Base-by-base conservation (phyloP, 1,284 basidiomycete species). In the Austroboletus novae-zelandiae region DNA sequence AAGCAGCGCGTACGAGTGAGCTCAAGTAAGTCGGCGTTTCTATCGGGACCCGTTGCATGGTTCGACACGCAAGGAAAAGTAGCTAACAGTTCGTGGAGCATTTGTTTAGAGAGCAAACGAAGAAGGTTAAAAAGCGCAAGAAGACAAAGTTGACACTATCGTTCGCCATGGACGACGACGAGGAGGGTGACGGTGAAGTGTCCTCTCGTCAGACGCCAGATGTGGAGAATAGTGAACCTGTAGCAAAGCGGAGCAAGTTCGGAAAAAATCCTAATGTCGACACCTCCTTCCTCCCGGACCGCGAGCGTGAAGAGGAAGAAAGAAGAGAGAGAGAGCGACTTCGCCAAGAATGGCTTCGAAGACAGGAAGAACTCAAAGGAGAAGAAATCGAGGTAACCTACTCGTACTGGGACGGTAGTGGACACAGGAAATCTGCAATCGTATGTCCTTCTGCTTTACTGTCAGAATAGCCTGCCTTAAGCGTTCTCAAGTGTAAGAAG, bases 391-490 rank as follows among this genome's bases (percentile, higher is more conserved):
- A 96, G 66, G 81, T 98, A 57, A 86, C 87, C 0, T 99, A 98
- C 66, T 97, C 94, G 0, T 99, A 89, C 71, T 99, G 97, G 97
- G 96, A 99, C 65, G 96, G 96, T 5, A 94, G 89, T 61, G 97
- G 97, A 0, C 97, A 99, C 72, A 79, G 96, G 39, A 98, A 96
- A 74, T 87, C 84, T 32, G 95, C 97, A 15, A 79, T 77, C 61
- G 95, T 96, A 66, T 70, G 90, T 76, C 54, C 53, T 50, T 30
- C 17, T 5, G 1, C 39, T 48, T 25, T 27, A 7, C 4, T 7
- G 13, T 47, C 32, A 29, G 9, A 32, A 46, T 42, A 46, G n/a
- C 13, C 25, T 37, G 54, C 40, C 45, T 31, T 37, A 47, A 25
- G 4, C 14, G 3, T 40, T 42, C 17, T 25, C 39, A 25, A 97